These are phyloP conservation scores for Quercus suber DNA, from an alignment of 306 rosid genomes.

Conservation along the genomic window DNA sequence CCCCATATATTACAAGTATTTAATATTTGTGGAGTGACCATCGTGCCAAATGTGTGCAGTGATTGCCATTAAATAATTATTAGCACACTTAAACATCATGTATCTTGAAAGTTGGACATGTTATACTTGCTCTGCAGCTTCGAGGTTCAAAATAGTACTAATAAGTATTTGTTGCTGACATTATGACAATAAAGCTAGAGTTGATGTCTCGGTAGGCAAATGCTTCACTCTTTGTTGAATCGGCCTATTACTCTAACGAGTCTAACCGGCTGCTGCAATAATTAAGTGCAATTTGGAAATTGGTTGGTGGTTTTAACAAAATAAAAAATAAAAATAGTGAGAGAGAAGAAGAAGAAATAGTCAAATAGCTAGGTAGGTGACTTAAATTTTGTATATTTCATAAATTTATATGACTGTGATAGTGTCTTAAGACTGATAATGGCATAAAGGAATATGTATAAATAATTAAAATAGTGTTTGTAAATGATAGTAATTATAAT, in stretches of 20 bases:
- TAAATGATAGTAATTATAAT: not conserved
- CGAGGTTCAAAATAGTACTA: not conserved
- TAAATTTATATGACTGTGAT: too few relatives aligned
- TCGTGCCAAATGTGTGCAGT: rapidly evolving
- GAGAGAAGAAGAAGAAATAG: too few relatives aligned
- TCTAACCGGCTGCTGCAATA: not conserved
- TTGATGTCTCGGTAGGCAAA: not conserved
- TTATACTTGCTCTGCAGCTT: too few relatives aligned
- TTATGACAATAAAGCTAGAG: not conserved
- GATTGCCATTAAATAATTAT: too few relatives aligned
- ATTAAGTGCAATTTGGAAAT: not conserved
- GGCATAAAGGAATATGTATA: not conserved
- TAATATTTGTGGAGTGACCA: too few relatives aligned
- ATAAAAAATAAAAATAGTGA: not conserved
- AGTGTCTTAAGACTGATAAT: not conserved
- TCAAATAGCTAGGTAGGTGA: too few relatives aligned
- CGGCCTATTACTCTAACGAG: not conserved
- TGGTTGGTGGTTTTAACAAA: not conserved
- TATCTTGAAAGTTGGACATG: too few relatives aligned
- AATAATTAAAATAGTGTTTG: not conserved
- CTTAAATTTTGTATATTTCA: too few relatives aligned
- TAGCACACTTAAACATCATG: too few relatives aligned
- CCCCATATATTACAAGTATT: too few relatives aligned
- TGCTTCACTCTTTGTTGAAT: not conserved
- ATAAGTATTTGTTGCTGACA: not conserved